Base-by-base conservation (phyloP, 495 filamentous ascomycete species). In the Jackrogersella multiformis region DNA sequence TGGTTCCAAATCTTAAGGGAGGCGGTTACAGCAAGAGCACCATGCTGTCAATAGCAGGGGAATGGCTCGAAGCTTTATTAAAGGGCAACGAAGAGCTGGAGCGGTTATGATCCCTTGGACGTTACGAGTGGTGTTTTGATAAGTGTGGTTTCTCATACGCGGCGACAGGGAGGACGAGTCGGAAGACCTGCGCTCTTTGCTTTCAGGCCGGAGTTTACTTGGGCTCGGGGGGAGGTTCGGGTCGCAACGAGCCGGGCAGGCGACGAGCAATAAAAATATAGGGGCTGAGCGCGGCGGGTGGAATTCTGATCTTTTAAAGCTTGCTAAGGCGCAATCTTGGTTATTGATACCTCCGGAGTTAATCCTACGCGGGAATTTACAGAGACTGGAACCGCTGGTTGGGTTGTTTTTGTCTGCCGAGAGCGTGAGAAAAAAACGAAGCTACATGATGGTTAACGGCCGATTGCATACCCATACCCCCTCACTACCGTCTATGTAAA, bases 1-100 rank as follows among this genome's bases (percentile, higher is more conserved):
- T 96, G 38, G 90, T 96, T 1, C 92, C 93, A 0, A 86, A 85
- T 12, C 77, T 96, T 4, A 83, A 80, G 45, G 84, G 83, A 30
- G 87, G 89, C 16, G 88, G 89, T 0, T 89, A 90, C 42, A 94
- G 90, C 77, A 95, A 94, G 77, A 91, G 90, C 65, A 85, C 84
- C n/a, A 86, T 90, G 75, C 81, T 96, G 36, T 84, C 84, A 12
- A 85, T 89, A 69, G 83, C 90, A 5, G 89, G 86, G 15, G 87
- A 90, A 59, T 94, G 87, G 82, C 76, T 97, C n/a, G 86, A 92
- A 46, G 83, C 87, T 18, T 70, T 94, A n/a, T 66, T 91, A 36
- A 78, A 79, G 39, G 90, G 88, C 2, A 95, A 95, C 73, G 77
- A 86, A 20, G 71, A 84, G 70, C 60, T 89, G 56, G 72, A 77